Evolutionary conservation across 192 early-diverging fungal genomes (phyloP), one percentile per base, ranked within the genome.

Genomic region (Coemansia biformis): DNA sequence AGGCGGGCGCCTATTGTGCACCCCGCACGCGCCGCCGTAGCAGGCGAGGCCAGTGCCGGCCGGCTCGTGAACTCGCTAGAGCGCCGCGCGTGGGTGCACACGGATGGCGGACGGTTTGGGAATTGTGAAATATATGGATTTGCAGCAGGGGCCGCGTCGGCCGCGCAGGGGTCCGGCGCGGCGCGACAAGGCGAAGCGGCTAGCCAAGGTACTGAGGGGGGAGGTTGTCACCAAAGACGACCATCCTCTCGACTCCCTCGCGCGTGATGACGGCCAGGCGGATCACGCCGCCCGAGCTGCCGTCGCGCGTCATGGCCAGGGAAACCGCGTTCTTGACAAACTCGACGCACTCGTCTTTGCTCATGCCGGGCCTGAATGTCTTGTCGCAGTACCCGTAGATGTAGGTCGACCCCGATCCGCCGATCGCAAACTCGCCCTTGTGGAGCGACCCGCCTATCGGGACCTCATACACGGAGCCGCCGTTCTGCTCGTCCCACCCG

Each of bases 301-400:
- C 93, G 76, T 99, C 96, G 51, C 96, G 79, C 21, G 90, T 75
- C 82, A 96, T 96, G 10, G 96, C 94, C 22, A 99, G 75, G 13
- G 93, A 75, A 54, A 99, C 74, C 8, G 92, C 86, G 66, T 91
- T 94, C 78, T 91, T 99, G 35, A 89, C 86, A 84, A 99, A 98
- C 33, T 86, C 74, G 36, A 96, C 75, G 43, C 84, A 83, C 64
- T 99, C 87, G 19, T 97, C 90, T 54, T 75, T 67, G 26, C 63
- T 85, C 92, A 99, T 94, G 43, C 75, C 75, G 7, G 86, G 83
- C 23, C 73, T 78, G 59, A 79, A 99, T 16, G 63, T 49, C 42
- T 92, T 76, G 78, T 99, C 96, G 63, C 94, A 98, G 68, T 91
- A 99, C 39, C 96, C 96, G 59, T 96, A 99, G 56, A 99, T 96